A percentile compares a stretch with the other conserved stretches of the same genome.
These are phyloP conservation scores for Tolypocladium album DNA, from an alignment of 2,329 filamentous ascomycete species.

Conservation along the genomic window DNA sequence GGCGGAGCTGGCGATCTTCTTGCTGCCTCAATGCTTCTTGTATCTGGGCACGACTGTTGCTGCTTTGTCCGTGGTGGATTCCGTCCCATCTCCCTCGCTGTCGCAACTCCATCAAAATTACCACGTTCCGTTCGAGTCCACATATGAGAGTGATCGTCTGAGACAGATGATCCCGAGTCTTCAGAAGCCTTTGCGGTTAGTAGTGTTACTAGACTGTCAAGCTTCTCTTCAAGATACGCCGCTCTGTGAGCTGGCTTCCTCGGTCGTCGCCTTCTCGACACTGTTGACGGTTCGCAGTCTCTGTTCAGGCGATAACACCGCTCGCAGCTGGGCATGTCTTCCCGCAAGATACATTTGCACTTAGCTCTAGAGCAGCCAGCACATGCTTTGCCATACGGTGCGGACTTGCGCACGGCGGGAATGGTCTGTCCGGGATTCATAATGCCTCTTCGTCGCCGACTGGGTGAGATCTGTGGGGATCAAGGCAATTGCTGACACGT, in stretches of 20 bases:
- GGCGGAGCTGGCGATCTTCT: background rate
- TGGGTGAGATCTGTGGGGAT: background rate
- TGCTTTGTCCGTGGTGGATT: background rate
- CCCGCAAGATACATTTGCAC: constrained; percentile 27
- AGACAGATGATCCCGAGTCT: background rate
- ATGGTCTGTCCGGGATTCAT: background rate
- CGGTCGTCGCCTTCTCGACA: constrained; percentile 16
- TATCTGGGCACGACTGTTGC: background rate
- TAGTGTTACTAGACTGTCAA: constrained; percentile 14
- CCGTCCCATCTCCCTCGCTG: background rate
- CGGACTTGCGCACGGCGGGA: constrained; percentile 9
- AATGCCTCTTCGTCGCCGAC: background rate
- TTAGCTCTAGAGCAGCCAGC: constrained; percentile 30
- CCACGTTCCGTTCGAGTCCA: background rate
- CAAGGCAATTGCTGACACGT: background rate
- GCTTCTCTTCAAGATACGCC: constrained; percentile 14
- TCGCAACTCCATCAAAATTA: background rate
- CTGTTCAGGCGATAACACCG: constrained; percentile 29
- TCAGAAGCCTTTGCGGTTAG: constrained; percentile 13
- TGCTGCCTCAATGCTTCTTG: background rate
- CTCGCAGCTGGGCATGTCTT: constrained; percentile 17
- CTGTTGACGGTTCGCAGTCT: constrained; percentile 25
- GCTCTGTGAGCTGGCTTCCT: constrained; percentile 9
- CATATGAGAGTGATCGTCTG: background rate
- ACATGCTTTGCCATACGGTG: constrained; percentile 29